These are phyloP conservation scores for Wickerhamiella musiphila DNA, from an alignment of 805 yeast genomes.

Conservation along the genomic window DNA sequence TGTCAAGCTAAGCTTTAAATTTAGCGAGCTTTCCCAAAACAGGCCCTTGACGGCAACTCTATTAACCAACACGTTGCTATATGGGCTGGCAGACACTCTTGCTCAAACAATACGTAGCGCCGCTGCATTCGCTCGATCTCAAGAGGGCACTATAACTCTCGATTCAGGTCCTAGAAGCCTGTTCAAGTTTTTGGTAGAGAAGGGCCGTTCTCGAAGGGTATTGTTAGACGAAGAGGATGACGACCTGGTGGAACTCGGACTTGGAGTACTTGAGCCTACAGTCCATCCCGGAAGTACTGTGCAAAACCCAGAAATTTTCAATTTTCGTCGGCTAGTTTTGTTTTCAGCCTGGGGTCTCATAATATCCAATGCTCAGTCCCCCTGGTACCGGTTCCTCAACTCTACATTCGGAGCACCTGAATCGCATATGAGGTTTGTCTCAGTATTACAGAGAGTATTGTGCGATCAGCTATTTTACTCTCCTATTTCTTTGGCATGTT, in stretches of 20 bases:
- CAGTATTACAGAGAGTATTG: constrained; percentile 69
- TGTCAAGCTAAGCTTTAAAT: constrained; percentile 20
- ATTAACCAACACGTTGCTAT: constrained; percentile 60
- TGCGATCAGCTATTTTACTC: constrained; percentile 84
- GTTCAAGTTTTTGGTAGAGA: constrained; percentile 17
- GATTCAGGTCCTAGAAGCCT: constrained; percentile 7
- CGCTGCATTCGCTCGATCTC: constrained; percentile 13
- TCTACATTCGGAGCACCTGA: constrained; percentile 56
- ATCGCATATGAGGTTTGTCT: constrained; percentile 54
- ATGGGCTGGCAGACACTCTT: constrained; percentile 78
- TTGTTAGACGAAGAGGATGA: constrained; percentile 20
- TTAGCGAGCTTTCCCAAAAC: constrained; percentile 30
- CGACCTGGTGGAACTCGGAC: constrained; percentile 16
- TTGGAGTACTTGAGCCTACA: constrained; percentile 8
- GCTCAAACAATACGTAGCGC: constrained; percentile 55
- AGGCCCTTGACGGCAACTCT: constrained; percentile 63
- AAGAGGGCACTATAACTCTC: neutral
- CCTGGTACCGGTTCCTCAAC: constrained; percentile 78
- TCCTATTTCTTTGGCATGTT: constrained; percentile 64
- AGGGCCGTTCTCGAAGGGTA: constrained; percentile 19
- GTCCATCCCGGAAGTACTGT: constrained; percentile 4
- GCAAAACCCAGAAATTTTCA: constrained; percentile 27
- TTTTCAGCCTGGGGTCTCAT: constrained; percentile 79
- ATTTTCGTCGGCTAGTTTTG: constrained; percentile 53
- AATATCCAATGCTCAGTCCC: constrained; percentile 67